Conservation (phyloP, 2,329 filamentous ascomycete genomes). For the Aspergillus ibericus region DNA sequence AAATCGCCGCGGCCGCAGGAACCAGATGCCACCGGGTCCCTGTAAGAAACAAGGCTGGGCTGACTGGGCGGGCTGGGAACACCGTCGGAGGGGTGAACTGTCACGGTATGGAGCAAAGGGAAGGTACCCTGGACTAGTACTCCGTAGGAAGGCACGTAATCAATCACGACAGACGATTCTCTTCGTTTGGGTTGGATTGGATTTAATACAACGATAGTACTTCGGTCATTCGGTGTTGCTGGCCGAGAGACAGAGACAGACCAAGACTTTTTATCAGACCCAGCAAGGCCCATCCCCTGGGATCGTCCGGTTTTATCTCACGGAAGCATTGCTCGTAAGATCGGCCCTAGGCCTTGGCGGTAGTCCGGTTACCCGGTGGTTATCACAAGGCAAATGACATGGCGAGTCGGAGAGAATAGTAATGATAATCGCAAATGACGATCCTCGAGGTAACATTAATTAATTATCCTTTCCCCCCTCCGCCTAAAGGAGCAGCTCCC, state of each 20-base stretch:
- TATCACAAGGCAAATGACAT: constrained; percentile 9
- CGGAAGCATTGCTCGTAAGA: constrained; percentile 11
- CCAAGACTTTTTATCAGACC: constrained; percentile 5
- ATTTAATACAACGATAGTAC: too few species aligned
- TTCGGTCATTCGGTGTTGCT: not conserved
- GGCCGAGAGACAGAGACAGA: not conserved
- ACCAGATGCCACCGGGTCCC: not conserved
- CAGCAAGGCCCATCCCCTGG: constrained; percentile 6
- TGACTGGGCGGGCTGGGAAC: too few species aligned
- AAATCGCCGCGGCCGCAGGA: not conserved
- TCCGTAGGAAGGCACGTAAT: too few species aligned
- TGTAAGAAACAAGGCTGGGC: not conserved
- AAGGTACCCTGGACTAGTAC: too few species aligned
- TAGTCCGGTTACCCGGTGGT: constrained; percentile 2
- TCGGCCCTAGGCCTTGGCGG: constrained; percentile 11
- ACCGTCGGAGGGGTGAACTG: not conserved
- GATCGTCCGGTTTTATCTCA: constrained; percentile 12
- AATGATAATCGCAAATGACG: constrained; percentile 1
- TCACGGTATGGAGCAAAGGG: not conserved
- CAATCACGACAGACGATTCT: too few species aligned
- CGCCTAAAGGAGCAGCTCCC: not conserved
- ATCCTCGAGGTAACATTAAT: constrained; percentile 2
- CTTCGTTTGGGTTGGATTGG: too few species aligned
- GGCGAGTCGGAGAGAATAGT: not conserved
- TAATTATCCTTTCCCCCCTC: not conserved